Conservation (phyloP, 345 rosid genomes). For the Tarenaya hassleriana region DNA sequence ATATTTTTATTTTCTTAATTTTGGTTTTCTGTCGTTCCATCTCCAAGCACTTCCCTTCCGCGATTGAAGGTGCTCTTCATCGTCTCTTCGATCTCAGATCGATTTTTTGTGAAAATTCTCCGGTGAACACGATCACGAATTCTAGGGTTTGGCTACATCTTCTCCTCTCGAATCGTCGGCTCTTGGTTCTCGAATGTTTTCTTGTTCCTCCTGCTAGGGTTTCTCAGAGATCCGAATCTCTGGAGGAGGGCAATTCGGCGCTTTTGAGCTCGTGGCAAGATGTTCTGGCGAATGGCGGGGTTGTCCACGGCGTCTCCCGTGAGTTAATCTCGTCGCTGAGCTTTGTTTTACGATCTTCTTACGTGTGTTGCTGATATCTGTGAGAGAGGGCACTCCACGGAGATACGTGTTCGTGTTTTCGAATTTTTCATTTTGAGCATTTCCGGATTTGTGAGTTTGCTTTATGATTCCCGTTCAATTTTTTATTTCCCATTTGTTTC, state of each 20-base stretch:
- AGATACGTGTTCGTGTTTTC: conserved; percentile 8
- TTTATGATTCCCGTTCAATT: conserved; percentile 1
- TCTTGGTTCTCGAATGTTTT: neutral
- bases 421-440: conserved; percentile 1
- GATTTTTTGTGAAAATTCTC: neutral
- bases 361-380: neutral
- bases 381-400: conserved; percentile 1
- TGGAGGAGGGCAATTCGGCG: conserved; percentile 21
- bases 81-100: conserved; percentile 29
- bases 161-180: conserved; percentile 15
- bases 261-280: conserved; percentile 29
- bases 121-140: neutral
- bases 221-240: conserved; percentile 44
- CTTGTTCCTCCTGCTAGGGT: conserved; percentile 28
- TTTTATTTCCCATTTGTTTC: conserved; percentile 17
- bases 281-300: conserved; percentile 98
- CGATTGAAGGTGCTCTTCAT: conserved; percentile 27
- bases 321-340: conserved; percentile 30
- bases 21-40: conserved; percentile 10
- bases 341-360: conserved; percentile 11
- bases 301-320: conserved; percentile 92
- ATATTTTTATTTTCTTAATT: neutral
- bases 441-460: neutral
- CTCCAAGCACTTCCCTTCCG: conserved; percentile 29
- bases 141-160: conserved; percentile 14